Base-by-base conservation (phyloP, 2,329 filamentous ascomycete genomes). In the Beauveria pseudobassiana region DNA sequence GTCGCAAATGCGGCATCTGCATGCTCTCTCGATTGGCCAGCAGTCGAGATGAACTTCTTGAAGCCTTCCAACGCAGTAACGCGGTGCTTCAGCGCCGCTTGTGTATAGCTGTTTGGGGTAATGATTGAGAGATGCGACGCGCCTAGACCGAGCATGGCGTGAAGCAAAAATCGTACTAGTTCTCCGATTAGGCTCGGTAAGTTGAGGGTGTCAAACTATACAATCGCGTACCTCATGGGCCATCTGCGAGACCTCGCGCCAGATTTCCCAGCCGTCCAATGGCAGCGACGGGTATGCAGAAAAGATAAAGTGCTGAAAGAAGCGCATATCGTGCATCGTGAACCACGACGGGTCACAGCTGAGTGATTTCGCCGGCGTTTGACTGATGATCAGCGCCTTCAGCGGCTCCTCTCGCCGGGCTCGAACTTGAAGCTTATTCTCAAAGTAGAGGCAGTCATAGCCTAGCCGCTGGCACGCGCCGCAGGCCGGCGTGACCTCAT, bases 301-400 rank as follows among this genome's bases (percentile, higher is more conserved):
- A 5, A 78, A 70, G 9, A 83, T 64, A 64, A 82, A 83, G 64
- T 83, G 80, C 57, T 81, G 78, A 65, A 82, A 82, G 68, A 81
- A 80, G 22, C 78, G 74, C 68, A 83, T 73, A 61, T 83, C 80
- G 40, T 77, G 69, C 18, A 73, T 66, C 40, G 72, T 73, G 63
- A 80, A 81, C 26, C 67, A 66, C 3, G 59, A 56, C 1, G 68
- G 66, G 2, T 67, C 65, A 18, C 67, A 63, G 42, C 66, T 63
- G 10, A 68, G 63, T 43, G 62, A 61, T 14, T 62, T 49, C n/a
- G 55, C 45, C 10, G 52, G 45, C 1, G 62, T 20, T 14, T 50
- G 43, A 14, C 26, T 28, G 8, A 52, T 22, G 10, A 61, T 34
- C 40, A 61, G 28, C 46, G 42, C 45, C 52, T 24, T 62, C 1